Base-by-base conservation (phyloP, 1,284 basidiomycete species). In the Tausonia pullulans region DNA sequence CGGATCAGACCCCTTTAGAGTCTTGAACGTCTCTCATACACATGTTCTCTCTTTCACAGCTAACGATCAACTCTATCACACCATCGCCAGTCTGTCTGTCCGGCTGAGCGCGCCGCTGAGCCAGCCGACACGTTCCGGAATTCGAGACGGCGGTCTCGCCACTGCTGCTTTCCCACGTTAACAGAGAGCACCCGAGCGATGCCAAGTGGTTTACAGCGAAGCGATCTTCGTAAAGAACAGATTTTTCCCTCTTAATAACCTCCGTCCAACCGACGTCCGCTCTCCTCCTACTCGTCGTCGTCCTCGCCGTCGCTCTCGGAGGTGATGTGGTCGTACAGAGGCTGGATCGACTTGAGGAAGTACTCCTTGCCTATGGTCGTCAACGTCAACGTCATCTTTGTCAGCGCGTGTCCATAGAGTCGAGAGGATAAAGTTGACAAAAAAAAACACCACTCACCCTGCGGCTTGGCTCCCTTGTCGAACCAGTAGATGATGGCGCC, bases 401-500 rank as follows among this genome's bases (percentile, higher is more conserved):
- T 4, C 13, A 57, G 54, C 39, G 40, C n/a, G 27, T 27, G 27
- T 27, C 27, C 27, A 27, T 27, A 27, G 27, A 27, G 27, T 27
- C 27, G 27, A 27, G 27, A 27, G 27, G 2, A 27, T 27, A 27
- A 27, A 27, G 27, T 27, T 27, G 27, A 27, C 27, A 2, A 27
- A 27, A 2, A 27, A 27, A 27, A 2, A 27, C 27, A 27, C 27
- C 27, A 27, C 27, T 27, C 27, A 27, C 27, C 94, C 75, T 96
- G 89, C 1, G 90, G 83, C 79, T 93, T 96, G 64, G 92, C 88
- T 65, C 95, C 94, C 78, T 98, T 98, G 78, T 89, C 86, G 78
- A 91, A 82, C 94, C 94, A 98, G 78, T 96, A 98, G 67, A 97
- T 87, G 73, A 98, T 94, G 68, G 94, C 93, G 75, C 93, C 88